Conservation (phyloP, 495 filamentous ascomycete species). For the Annulohypoxylon stygium region DNA sequence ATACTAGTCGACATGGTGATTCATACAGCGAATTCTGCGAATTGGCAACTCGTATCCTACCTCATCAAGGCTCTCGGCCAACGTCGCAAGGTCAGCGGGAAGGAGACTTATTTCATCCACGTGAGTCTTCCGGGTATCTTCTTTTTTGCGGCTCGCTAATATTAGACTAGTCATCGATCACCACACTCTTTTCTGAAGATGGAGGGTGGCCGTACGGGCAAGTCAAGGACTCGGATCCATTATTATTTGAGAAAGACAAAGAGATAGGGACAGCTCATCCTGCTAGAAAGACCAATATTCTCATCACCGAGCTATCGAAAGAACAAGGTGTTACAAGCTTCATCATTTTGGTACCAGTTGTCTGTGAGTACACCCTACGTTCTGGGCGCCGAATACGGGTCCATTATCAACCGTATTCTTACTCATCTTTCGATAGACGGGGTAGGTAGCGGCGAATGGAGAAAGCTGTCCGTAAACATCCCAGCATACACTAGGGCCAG, state of each 20-base stretch:
- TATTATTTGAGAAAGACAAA: conserved; percentile 20
- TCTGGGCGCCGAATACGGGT: background rate
- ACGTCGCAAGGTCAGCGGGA: conserved; percentile 1
- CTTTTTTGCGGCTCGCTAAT: background rate
- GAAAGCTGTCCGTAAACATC: conserved; percentile 55
- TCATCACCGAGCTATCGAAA: conserved; percentile 5
- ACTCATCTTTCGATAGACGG: conserved; percentile 51
- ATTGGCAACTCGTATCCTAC: background rate
- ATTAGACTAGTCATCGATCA: background rate
- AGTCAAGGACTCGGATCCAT: conserved; percentile 6
- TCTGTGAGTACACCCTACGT: conserved; percentile 49
- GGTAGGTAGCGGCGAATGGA: conserved; percentile 54
- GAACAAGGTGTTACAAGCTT: conserved; percentile 5
- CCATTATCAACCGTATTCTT: conserved; percentile 5
- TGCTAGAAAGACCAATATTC: conserved; percentile 22
- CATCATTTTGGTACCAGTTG: conserved; percentile 48
- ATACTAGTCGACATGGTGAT: conserved; percentile 4
- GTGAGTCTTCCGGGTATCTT: background rate
- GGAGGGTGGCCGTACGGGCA: conserved; percentile 15
- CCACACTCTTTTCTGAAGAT: conserved; percentile 11
- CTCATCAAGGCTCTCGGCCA: conserved; percentile 20
- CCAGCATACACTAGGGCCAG: conserved; percentile 51
- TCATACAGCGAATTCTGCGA: conserved; percentile 14
- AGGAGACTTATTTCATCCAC: conserved; percentile 12
- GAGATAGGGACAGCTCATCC: conserved; percentile 5